These are phyloP conservation scores for Pseudogymnoascus sp. DNA, from an alignment of 2,329 filamentous ascomycete species.

Conservation along the genomic window DNA sequence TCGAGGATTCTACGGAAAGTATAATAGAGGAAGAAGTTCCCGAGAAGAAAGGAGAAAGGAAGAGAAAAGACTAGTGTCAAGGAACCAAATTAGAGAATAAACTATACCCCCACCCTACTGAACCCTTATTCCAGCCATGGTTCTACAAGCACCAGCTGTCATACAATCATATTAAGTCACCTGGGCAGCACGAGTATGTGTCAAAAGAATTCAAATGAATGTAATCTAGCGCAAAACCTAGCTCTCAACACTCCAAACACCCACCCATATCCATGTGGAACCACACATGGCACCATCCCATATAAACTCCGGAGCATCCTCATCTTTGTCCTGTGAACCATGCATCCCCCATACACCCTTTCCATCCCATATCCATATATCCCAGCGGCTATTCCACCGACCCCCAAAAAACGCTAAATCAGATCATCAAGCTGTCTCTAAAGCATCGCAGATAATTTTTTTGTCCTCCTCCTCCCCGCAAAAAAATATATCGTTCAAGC, in stretches of 20 bases:
- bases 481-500: conserved; percentile 3
- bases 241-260: neutral
- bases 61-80: no score
- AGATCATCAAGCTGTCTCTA: conserved; percentile 7
- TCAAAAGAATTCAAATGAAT: conserved; percentile 1
- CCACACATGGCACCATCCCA: conserved; percentile 1
- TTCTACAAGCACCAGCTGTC: neutral
- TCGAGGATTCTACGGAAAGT: no score
- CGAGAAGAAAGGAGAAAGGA: no score
- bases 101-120: neutral
- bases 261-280: neutral
- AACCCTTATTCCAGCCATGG: neutral
- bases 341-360: neutral
- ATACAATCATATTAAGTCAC: neutral
- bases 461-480: neutral
- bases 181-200: neutral
- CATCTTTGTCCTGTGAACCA: neutral
- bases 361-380: neutral
- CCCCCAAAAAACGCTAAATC: conserved; percentile 3
- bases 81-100: neutral
- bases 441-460: neutral
- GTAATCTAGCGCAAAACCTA: neutral
- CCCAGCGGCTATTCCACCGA: neutral
- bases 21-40: no score
- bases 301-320: neutral